Percentiles rank a stretch among this genome's conserved stretches.
These are phyloP conservation scores for Xylaria nigripes DNA, from an alignment of 495 filamentous ascomycete species.

Conservation along the genomic window DNA sequence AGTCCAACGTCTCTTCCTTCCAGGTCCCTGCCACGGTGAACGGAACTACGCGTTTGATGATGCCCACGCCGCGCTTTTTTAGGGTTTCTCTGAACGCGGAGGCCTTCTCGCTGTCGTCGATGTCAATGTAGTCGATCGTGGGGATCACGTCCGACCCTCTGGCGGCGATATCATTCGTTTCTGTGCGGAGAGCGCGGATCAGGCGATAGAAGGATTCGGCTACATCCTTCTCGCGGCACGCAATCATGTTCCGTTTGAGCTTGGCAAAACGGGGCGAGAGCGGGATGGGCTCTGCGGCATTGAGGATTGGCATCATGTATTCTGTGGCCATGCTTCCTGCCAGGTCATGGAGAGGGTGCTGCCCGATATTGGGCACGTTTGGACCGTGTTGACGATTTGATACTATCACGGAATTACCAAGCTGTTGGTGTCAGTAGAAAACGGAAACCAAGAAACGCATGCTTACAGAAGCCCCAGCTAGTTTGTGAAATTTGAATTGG, in stretches of 20 bases:
- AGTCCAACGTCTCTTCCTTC: slow-evolving; percentile 45
- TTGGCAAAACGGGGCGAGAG: slow-evolving; percentile 62
- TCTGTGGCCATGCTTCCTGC: not conserved
- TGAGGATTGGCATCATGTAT: not conserved
- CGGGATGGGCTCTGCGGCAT: slow-evolving; percentile 36
- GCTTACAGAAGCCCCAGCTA: not conserved
- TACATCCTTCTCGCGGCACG: slow-evolving; percentile 53
- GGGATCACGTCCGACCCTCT: slow-evolving; percentile 44
- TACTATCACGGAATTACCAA: not conserved
- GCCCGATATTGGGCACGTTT: not conserved
- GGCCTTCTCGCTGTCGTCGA: slow-evolving; percentile 38
- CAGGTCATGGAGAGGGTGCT: slow-evolving; percentile 2
- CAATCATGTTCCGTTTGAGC: slow-evolving; percentile 56
- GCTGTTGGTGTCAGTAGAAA: not conserved
- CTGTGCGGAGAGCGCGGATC: slow-evolving; percentile 44
- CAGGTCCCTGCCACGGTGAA: slow-evolving; percentile 44
- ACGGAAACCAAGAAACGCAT: not conserved
- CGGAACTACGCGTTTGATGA: slow-evolving; percentile 54
- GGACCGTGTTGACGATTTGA: too few relatives aligned
- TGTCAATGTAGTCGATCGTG: slow-evolving; percentile 51
- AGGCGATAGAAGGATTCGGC: slow-evolving; percentile 60
- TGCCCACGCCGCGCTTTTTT: slow-evolving; percentile 50
- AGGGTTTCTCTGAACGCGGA: slow-evolving; percentile 40
- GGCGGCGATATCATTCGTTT: slow-evolving; percentile 42
- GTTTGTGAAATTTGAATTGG: not conserved